Percentiles rank a stretch among this genome's conserved stretches.
These are phyloP conservation scores for Lodderomyces orthopsilosis DNA, from an alignment of 1,139 yeast species.

Conservation along the genomic window DNA sequence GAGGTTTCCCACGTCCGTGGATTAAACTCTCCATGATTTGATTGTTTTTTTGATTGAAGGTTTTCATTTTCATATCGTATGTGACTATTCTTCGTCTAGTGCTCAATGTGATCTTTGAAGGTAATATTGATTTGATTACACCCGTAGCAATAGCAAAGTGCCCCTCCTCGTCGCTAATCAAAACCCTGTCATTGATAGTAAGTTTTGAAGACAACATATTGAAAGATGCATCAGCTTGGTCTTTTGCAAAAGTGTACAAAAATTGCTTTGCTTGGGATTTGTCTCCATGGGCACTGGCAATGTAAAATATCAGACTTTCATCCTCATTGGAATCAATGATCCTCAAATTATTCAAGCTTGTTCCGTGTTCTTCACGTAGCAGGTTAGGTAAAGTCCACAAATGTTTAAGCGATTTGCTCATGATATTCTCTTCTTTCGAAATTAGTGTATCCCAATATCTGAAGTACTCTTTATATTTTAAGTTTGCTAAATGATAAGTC, in stretches of 20 bases:
- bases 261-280: slow-evolving; percentile 22
- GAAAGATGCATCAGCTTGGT: background rate
- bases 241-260: slow-evolving; percentile 43
- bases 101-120: slow-evolving; percentile 36
- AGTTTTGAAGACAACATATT: slow-evolving; percentile 37
- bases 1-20: slow-evolving; percentile 16
- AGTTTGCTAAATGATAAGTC: slow-evolving; percentile 49
- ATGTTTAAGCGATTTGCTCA: slow-evolving; percentile 54
- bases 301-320: slow-evolving; percentile 5
- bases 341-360: slow-evolving; percentile 50
- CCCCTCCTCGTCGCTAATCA: slow-evolving; percentile 78
- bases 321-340: slow-evolving; percentile 32
- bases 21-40: slow-evolving; percentile 50
- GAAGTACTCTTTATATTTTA: slow-evolving; percentile 51
- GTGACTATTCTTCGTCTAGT: slow-evolving; percentile 54
- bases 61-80: slow-evolving; percentile 36
- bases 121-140: slow-evolving; percentile 42
- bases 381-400: slow-evolving; percentile 66
- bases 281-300: slow-evolving; percentile 9
- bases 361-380: slow-evolving; percentile 50
- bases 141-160: slow-evolving; percentile 76
- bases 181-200: slow-evolving; percentile 51
- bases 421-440: slow-evolving; percentile 69
- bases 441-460: slow-evolving; percentile 71
- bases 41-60: slow-evolving; percentile 41